Conservation (phyloP, 164 flowering plant species). For the Vitis rotundifolia region DNA sequence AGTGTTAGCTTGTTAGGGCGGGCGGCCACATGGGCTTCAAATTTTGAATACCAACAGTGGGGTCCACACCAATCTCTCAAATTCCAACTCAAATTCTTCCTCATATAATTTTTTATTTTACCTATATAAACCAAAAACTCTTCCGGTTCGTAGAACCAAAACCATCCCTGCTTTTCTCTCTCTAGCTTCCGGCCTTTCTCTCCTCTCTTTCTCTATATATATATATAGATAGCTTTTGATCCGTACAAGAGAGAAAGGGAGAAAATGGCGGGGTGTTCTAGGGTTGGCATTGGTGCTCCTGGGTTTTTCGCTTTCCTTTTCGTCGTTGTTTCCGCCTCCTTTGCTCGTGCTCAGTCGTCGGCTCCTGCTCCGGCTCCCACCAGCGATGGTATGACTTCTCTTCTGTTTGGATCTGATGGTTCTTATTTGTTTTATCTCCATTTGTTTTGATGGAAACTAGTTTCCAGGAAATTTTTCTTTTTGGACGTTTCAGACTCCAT, state of each 20-base stretch:
- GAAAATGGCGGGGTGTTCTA: conserved; percentile 27
- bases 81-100: too few relatives aligned
- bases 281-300: conserved; percentile 17
- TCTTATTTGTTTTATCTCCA: background rate
- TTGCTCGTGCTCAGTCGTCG: conserved; percentile 23
- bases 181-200: too few relatives aligned
- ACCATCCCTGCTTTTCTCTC: background rate
- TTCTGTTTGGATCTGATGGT: background rate
- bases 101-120: too few relatives aligned
- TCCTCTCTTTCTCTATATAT: background rate
- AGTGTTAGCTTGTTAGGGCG: too few relatives aligned
- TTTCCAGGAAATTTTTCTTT: background rate
- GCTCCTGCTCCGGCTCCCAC: conserved; percentile 55
- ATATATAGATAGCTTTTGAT: background rate
- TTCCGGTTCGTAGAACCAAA: too few relatives aligned
- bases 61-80: too few relatives aligned
- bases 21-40: too few relatives aligned
- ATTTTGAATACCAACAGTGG: too few relatives aligned
- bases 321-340: conserved; percentile 25
- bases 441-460: background rate
- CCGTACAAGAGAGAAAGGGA: background rate
- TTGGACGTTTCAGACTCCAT: background rate
- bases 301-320: conserved; percentile 23
- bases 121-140: too few relatives aligned
- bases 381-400: conserved; percentile 41